These are phyloP conservation scores for Colletotrichum magnum DNA, from an alignment of 2,329 filamentous ascomycete species.

Conservation along the genomic window DNA sequence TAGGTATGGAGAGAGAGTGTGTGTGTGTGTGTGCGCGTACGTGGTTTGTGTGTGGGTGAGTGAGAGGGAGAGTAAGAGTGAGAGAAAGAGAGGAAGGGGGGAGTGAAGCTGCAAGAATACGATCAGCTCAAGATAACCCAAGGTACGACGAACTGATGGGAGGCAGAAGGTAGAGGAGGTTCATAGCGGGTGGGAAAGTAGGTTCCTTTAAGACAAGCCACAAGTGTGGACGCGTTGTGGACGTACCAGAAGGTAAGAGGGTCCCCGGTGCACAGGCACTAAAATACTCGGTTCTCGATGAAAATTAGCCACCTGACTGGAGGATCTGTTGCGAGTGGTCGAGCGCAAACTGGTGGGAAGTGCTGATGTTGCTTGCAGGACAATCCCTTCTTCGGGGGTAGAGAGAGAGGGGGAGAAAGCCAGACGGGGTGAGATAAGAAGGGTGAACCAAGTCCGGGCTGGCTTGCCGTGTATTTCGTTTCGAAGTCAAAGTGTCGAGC, in stretches of 20 bases:
- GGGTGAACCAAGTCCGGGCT: slow-evolving; percentile 46
- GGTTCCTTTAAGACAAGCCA: slow-evolving; percentile 45
- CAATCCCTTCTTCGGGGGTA: slow-evolving; percentile 43
- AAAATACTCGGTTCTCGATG: slow-evolving; percentile 43
- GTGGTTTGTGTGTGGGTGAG: slow-evolving; percentile 6
- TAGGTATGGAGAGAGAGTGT: slow-evolving; percentile 3
- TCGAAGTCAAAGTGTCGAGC: slow-evolving; percentile 50
- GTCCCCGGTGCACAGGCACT: slow-evolving; percentile 45
- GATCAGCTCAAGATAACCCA: slow-evolving; percentile 42
- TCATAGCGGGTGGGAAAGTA: slow-evolving; percentile 44
- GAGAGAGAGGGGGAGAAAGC: too few relatives aligned
- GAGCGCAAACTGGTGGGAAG: slow-evolving; percentile 45
- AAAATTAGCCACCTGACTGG: slow-evolving; percentile 43
- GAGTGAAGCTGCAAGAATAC: slow-evolving; percentile 36
- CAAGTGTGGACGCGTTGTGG: slow-evolving; percentile 42
- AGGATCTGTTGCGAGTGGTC: slow-evolving; percentile 44
- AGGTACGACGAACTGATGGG: slow-evolving; percentile 42
- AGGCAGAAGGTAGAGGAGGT: slow-evolving; percentile 37
- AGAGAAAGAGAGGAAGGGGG: slow-evolving; percentile 12
- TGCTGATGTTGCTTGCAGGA: slow-evolving; percentile 42
- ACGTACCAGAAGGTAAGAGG: slow-evolving; percentile 42
- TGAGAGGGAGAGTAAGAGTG: slow-evolving; percentile 16
- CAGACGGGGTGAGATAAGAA: slow-evolving; percentile 41
- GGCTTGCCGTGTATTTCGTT: slow-evolving; percentile 48
- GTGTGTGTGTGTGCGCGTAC: background rate